Conservation (phyloP, 2,329 filamentous ascomycete species). For the Calonectria henricotiae region DNA sequence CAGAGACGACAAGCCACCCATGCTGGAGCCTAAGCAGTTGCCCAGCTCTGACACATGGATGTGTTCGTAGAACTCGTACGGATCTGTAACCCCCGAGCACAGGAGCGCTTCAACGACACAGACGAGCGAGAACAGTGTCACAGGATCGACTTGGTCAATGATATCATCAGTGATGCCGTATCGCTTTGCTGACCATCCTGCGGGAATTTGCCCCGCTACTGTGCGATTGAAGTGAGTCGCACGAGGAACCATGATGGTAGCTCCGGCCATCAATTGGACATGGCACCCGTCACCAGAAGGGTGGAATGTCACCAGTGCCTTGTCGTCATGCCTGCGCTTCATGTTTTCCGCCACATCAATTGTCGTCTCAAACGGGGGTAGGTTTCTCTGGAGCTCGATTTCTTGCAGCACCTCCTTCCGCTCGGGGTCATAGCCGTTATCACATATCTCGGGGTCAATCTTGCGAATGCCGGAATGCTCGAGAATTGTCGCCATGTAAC, state of each 20-base stretch:
- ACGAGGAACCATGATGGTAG: constrained; percentile 95
- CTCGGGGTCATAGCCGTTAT: constrained; percentile 91
- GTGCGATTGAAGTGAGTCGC: constrained; percentile 97
- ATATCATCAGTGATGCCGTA: constrained; percentile 99
- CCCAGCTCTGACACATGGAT: constrained; percentile 98
- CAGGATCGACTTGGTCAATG: constrained; percentile 96
- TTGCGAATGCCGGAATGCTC: constrained; percentile 98
- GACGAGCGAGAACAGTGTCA: constrained; percentile 95
- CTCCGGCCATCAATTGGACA: constrained; percentile 95
- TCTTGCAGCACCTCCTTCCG: constrained; percentile 99
- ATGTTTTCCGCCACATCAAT: constrained; percentile 99
- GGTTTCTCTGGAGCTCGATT: constrained; percentile 95
- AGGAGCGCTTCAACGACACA: constrained; percentile 93
- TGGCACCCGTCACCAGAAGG: constrained; percentile 83
- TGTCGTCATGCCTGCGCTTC: constrained; percentile 95
- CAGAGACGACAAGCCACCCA: constrained; percentile 93
- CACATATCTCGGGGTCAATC: constrained; percentile 98
- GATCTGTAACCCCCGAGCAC: constrained; percentile 95
- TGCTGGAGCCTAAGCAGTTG: constrained; percentile 98
- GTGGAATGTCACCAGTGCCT: constrained; percentile 64
- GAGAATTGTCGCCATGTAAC: constrained; percentile 97
- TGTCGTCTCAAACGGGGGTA: constrained; percentile 96
- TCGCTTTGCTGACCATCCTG: constrained; percentile 95
- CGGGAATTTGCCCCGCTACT: constrained; percentile 96
- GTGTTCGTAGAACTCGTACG: constrained; percentile 99